These are phyloP conservation scores for Herpetomonas samuelpessoai DNA, from an alignment of 208 protist species.

Conservation along the genomic window DNA sequence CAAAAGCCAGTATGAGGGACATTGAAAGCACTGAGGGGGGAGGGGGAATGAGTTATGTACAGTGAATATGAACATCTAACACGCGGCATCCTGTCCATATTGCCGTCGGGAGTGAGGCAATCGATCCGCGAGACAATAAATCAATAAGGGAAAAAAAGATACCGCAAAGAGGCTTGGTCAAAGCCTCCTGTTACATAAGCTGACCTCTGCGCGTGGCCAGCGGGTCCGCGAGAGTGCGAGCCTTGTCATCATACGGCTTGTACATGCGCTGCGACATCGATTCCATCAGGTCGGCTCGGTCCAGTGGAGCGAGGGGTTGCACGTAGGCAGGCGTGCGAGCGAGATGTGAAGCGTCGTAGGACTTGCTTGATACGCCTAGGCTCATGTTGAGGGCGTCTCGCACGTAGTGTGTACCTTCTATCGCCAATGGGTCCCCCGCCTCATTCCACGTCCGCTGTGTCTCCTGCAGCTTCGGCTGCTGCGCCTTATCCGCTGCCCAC, in stretches of 20 bases:
- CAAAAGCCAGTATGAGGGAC: not conserved
- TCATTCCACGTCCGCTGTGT: constrained; percentile 73
- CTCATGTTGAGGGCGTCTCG: constrained; percentile 54
- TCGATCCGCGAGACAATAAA: too few relatives aligned
- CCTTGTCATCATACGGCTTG: constrained; percentile 22
- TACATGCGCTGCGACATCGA: constrained; percentile 46
- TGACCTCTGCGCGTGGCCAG: constrained; percentile 55
- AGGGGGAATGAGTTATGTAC: too few relatives aligned
- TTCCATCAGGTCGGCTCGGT: constrained; percentile 53
- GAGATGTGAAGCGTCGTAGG: constrained; percentile 82
- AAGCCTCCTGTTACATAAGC: constrained; percentile 7
- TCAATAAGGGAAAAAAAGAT: not conserved
- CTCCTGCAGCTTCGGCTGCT: constrained; percentile 49
- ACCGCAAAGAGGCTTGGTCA: too few relatives aligned
- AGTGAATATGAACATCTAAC: too few relatives aligned
- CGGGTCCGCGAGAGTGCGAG: constrained; percentile 40
- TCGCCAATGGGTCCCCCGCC: constrained; percentile 61
- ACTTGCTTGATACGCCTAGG: constrained; percentile 50
- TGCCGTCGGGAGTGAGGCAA: too few relatives aligned
- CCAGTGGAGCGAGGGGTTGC: constrained; percentile 68
- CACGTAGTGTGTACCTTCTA: constrained; percentile 51
- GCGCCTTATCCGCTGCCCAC: constrained; percentile 62
- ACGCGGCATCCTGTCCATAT: too few relatives aligned
- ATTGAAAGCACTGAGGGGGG: too few relatives aligned
- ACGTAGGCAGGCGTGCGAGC: constrained; percentile 62